Conservation (phyloP, 2,329 filamentous ascomycete genomes). For the Paecilomyces variotii region DNA sequence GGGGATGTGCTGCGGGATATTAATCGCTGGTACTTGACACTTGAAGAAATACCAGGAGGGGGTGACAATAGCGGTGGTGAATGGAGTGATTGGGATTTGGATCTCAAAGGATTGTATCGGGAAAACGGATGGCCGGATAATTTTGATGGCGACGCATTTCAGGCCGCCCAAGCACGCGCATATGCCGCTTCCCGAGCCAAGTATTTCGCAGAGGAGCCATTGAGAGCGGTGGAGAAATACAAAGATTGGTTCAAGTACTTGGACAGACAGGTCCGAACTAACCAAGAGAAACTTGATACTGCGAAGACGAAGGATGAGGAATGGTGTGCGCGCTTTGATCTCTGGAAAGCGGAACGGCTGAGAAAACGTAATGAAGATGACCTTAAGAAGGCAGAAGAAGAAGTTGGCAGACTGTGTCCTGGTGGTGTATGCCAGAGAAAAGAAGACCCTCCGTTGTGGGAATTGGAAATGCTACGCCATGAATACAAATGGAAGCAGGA, state of each 20-base stretch:
- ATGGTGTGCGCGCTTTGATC: not conserved
- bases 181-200: not conserved
- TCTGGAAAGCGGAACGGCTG: not conserved
- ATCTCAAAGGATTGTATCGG: conserved; percentile 3
- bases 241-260: not conserved
- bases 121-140: conserved; percentile 11
- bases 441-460: not conserved
- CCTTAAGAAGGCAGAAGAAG: not conserved
- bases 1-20: conserved; percentile 12
- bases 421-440: not conserved
- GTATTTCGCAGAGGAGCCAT: not conserved
- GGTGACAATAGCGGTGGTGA: not conserved
- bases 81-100: not conserved
- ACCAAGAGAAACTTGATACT: not conserved
- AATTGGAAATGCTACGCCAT: not conserved
- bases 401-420: not conserved
- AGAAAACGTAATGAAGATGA: not conserved
- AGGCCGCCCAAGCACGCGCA: conserved; percentile 6
- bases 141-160: conserved; percentile 11
- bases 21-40: conserved; percentile 5
- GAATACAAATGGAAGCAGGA: not conserved
- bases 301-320: not conserved
- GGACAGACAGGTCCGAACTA: not conserved
- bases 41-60: conserved; percentile 8
- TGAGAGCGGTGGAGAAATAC: not conserved